Conservation (phyloP, 139 green algal genomes). For the Coelastrella sp. region DNA sequence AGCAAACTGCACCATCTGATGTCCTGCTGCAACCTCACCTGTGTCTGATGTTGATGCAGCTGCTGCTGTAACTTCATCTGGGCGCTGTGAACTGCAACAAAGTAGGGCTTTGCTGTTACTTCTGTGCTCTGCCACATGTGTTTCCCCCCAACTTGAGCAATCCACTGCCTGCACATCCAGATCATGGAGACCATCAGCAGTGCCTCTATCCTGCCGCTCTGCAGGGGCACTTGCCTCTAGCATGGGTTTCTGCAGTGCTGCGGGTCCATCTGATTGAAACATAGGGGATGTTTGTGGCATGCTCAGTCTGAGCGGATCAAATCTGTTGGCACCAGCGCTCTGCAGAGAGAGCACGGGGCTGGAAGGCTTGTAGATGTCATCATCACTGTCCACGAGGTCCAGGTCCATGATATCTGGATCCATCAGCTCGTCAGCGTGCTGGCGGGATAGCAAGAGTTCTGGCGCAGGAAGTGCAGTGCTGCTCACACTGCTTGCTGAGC, state of each 20-base stretch:
- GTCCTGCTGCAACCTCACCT: too few species aligned
- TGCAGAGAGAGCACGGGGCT: background rate
- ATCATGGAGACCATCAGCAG: too few species aligned
- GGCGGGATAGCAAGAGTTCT: background rate
- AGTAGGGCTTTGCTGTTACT: too few species aligned
- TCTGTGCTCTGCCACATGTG: too few species aligned
- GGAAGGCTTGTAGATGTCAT: background rate
- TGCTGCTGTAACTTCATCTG: too few species aligned
- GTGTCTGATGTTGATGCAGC: too few species aligned
- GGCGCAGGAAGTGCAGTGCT: background rate
- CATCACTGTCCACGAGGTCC: conserved; percentile 10
- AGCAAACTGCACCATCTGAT: too few species aligned
- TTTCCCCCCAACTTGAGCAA: too few species aligned
- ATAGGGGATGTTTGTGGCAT: background rate
- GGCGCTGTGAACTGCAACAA: too few species aligned
- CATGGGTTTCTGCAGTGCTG: background rate
- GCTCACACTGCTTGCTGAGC: conserved; percentile 22
- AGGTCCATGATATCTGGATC: conserved; percentile 33
- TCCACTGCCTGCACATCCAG: too few species aligned
- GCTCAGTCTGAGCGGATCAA: conserved; percentile 4
- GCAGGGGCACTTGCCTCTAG: too few species aligned
- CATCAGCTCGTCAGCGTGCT: background rate
- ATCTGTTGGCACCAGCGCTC: background rate
- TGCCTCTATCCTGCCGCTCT: too few species aligned
- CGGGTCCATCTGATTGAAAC: background rate